Base-by-base conservation (phyloP, 73 alveolate genomes). In the Diophrys sp. region DNA sequence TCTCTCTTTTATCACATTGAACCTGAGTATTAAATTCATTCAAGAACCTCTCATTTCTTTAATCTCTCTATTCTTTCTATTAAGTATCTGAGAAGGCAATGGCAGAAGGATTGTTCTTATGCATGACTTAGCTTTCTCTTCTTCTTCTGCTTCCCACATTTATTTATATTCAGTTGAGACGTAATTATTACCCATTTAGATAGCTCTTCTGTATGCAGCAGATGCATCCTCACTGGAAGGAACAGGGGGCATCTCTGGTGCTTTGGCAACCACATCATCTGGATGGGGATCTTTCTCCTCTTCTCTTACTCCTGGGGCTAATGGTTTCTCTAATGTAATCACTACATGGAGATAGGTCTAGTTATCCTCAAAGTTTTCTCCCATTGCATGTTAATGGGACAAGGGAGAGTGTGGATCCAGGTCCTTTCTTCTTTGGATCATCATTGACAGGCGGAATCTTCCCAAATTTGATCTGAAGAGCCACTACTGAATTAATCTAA, bases 21-120 rank as follows among this genome's bases (percentile, higher is more conserved):
- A 95, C 97, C 66, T 92, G 77, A 24, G 93, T 82, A 85, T 92
- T 96, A 91, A 92, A 97, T 77, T 92, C 96, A 79, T 85, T 87
- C 31, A 96, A 81, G 85, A 92, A 96, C 75, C 90, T 89, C 75
- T 94, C 96, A 70, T 92, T 95, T 80, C 98, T 87, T 54, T 74
- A 70, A 79, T 93, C 96, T 62, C 95, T 89, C 79, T 83, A 82
- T 79, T 87, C 90, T 79, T 89, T 78, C 70, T 23, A 66, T n/a
- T 77, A 83, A 30, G 93, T 85, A 53, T 87, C 82, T 28, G 86
- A 54, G 54, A 24, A 30, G 18, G 68, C 54, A 29, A 29, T 26
- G 55, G 74, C 75, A 24, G 62, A 53, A 0, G 28, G 32, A 14
- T 29, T 31, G 44, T 79, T 69, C 62, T 44, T 44, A 44, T 44